Evolutionary conservation across 352 stramenopile genomes (phyloP).

Genomic region (Pythium sp.): DNA sequence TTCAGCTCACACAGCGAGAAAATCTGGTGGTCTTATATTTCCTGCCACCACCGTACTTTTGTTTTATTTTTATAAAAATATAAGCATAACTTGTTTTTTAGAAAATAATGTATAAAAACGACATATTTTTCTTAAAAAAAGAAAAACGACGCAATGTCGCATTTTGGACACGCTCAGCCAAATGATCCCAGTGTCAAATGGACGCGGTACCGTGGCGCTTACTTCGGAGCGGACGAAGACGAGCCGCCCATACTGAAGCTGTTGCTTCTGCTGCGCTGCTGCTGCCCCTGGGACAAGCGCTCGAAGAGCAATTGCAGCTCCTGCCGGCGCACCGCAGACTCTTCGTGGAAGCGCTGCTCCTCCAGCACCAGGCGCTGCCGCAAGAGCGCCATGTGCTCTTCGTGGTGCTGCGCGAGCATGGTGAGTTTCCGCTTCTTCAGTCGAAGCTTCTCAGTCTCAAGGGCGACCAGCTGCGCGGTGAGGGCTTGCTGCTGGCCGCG

Average conservation of each 20-base stretch:
- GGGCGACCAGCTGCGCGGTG: constrained; percentile 27
- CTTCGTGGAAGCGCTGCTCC: constrained; percentile 23
- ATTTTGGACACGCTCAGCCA: too few species aligned
- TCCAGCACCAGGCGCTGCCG: constrained; percentile 23
- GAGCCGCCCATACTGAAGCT: neutral
- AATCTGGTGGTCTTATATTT: too few species aligned
- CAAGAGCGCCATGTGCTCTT: constrained; percentile 33
- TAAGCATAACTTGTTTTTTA: too few species aligned
- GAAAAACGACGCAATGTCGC: too few species aligned
- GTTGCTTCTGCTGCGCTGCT: neutral
- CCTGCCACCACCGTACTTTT: too few species aligned
- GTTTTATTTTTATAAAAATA: too few species aligned
- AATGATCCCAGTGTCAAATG: too few species aligned
- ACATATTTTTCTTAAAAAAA: too few species aligned
- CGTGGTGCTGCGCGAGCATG: constrained; percentile 35
- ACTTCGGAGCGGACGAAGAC: neutral
- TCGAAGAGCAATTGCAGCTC: constrained; percentile 21
- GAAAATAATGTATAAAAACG: too few species aligned
- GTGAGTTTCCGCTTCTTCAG: constrained; percentile 42
- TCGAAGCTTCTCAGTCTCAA: constrained; percentile 39
- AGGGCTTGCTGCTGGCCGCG: neutral
- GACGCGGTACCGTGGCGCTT: too few species aligned
- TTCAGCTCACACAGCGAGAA: too few species aligned
- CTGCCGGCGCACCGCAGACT: constrained; percentile 14
- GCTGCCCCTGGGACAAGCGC: neutral